Evolutionary conservation across 2,329 filamentous ascomycete species (phyloP).

Genomic region (Beauveria sp.): DNA sequence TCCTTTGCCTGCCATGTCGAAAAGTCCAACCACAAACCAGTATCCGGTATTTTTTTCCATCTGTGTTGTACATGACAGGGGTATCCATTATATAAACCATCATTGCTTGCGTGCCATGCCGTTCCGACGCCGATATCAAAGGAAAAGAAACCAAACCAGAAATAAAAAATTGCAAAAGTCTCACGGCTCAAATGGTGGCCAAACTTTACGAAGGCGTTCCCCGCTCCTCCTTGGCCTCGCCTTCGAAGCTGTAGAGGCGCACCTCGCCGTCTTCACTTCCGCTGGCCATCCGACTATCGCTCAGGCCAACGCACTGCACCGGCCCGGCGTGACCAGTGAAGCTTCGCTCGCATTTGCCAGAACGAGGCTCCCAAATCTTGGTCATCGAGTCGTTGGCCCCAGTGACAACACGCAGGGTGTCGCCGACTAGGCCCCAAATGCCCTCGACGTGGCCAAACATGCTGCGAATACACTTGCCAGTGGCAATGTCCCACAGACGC

Average conservation of each 20-base stretch:
- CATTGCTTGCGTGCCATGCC: conserved; percentile 1
- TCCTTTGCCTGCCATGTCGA: conserved; percentile 2
- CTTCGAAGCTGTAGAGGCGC: conserved; percentile 70
- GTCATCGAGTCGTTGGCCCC: conserved; percentile 92
- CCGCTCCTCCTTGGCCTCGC: conserved; percentile 39
- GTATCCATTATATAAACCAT: conserved; percentile 3
- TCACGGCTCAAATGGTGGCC: conserved; percentile 23
- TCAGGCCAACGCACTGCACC: conserved; percentile 87
- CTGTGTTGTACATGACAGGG: conserved; percentile 2
- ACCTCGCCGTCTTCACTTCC: conserved; percentile 93
- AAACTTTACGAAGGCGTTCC: conserved; percentile 40
- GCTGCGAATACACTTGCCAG: conserved; percentile 75
- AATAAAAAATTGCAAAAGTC: conserved; percentile 10
- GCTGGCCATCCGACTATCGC: conserved; percentile 81
- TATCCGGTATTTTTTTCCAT: not conserved
- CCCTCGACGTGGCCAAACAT: conserved; percentile 97
- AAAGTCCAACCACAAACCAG: not conserved
- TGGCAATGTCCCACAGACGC: conserved; percentile 82
- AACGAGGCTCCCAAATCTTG: conserved; percentile 87
- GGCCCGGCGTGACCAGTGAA: conserved; percentile 87
- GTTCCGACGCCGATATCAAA: not conserved
- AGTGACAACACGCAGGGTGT: conserved; percentile 79
- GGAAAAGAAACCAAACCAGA: not conserved
- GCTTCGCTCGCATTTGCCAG: conserved; percentile 84
- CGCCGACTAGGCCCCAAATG: conserved; percentile 86